A percentile compares a stretch with the other conserved stretches of the same genome.
phyloP scores from a whole-genome alignment of 106 monocot species.

The Ottelia alismoides region DNA sequence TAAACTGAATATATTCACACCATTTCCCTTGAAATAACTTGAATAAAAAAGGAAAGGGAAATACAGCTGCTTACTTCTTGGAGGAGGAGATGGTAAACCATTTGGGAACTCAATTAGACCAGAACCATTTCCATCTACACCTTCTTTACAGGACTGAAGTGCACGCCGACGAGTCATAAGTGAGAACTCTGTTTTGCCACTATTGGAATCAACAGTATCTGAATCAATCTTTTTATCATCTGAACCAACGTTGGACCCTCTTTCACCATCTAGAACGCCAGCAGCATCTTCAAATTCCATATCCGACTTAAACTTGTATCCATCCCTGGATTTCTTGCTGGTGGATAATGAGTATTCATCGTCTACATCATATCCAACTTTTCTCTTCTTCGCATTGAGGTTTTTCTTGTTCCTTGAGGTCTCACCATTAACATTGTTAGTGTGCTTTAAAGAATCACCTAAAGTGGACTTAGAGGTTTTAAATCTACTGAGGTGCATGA shows the following conservation, averaged over 20 bases:
- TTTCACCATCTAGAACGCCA: slow-evolving; percentile 57
- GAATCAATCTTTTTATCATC: slow-evolving; percentile 25
- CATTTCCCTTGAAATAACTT: too few species aligned
- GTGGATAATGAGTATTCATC: slow-evolving; percentile 27
- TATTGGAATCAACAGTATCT: slow-evolving; percentile 16
- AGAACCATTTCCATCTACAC: slow-evolving; percentile 13
- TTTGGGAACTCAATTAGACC: slow-evolving; percentile 68
- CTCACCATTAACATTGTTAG: slow-evolving; percentile 6
- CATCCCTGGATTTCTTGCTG: slow-evolving; percentile 21
- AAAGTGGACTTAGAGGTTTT: slow-evolving; percentile 28
- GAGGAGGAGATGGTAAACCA: slow-evolving; percentile 60
- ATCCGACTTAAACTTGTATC: slow-evolving; percentile 19
- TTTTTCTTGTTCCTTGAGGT: slow-evolving; percentile 24
- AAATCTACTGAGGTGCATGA: slow-evolving; percentile 35
- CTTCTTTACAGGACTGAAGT: slow-evolving; percentile 48
- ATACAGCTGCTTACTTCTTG: slow-evolving; percentile 45
- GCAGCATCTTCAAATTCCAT: slow-evolving; percentile 37
- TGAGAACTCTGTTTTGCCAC: slow-evolving; percentile 29
- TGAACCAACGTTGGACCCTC: slow-evolving; percentile 28
- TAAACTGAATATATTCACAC: too few species aligned
- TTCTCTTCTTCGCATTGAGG: slow-evolving; percentile 25
- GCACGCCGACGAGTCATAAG: slow-evolving; percentile 68
- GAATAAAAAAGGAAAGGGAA: too few species aligned
- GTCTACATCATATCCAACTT: slow-evolving; percentile 26
- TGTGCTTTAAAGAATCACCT: too few species aligned